Evolutionary conservation across 2,329 filamentous ascomycete genomes (phyloP).

Genomic region (Cyphellophora europaea): DNA sequence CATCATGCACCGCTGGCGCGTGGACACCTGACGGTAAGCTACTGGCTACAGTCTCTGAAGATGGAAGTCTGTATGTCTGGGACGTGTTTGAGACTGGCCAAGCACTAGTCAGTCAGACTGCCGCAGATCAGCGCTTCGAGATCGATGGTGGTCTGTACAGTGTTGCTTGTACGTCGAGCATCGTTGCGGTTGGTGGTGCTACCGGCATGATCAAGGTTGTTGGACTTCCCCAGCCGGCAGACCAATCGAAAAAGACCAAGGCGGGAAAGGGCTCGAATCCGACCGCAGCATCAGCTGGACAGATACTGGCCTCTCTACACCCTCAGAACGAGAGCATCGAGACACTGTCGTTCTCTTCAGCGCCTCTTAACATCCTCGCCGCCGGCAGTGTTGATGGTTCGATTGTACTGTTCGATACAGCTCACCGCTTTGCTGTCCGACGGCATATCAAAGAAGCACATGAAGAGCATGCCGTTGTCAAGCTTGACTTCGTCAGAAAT

Average conservation of each 20-base stretch:
- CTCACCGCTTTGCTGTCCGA: slow-evolving; percentile 77
- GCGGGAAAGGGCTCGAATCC: slow-evolving; percentile 21
- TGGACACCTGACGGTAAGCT: slow-evolving; percentile 85
- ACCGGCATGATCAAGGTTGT: slow-evolving; percentile 79
- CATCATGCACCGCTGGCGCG: slow-evolving; percentile 73
- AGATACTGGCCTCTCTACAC: slow-evolving; percentile 74
- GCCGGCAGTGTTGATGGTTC: slow-evolving; percentile 56
- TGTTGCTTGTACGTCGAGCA: slow-evolving; percentile 68
- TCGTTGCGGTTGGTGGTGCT: slow-evolving; percentile 80
- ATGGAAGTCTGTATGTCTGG: slow-evolving; percentile 82
- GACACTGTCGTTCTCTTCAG: slow-evolving; percentile 56
- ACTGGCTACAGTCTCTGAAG: slow-evolving; percentile 81
- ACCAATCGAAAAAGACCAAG: slow-evolving; percentile 40
- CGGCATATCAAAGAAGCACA: slow-evolving; percentile 74
- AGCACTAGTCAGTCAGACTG: slow-evolving; percentile 67
- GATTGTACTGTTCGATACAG: slow-evolving; percentile 79
- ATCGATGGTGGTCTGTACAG: slow-evolving; percentile 89
- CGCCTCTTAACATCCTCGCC: slow-evolving; percentile 51
- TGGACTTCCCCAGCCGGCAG: slow-evolving; percentile 58
- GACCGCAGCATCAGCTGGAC: slow-evolving; percentile 41
- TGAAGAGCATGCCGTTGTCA: slow-evolving; percentile 82
- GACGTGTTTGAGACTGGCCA: slow-evolving; percentile 66
- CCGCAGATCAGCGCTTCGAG: slow-evolving; percentile 77
- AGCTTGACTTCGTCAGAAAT: slow-evolving; percentile 63
- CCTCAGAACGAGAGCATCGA: slow-evolving; percentile 74